Evolutionary conservation across 2,329 filamentous ascomycete genomes (phyloP), one percentile per base, ranked within the genome.

Genomic region (Mycosphaerella sp.): DNA sequence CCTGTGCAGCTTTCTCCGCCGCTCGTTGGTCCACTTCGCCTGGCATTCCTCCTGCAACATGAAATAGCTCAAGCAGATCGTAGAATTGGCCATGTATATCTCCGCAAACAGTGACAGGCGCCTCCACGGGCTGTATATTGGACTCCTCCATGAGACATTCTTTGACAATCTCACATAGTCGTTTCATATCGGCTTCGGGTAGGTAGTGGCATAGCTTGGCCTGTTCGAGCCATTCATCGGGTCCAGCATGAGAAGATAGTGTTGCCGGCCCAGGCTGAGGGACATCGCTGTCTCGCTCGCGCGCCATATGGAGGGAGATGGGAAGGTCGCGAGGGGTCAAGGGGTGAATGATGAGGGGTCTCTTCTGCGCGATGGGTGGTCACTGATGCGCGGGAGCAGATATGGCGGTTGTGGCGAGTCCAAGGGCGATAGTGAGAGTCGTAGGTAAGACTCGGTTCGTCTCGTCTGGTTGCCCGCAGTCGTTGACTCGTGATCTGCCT

Each of bases 31-130:
- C 66, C 32, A 60, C 64, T 43, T 95, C 87, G 65, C 89, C 89
- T 9, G 93, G 93, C 88, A 97, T 96, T 61, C 93, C 93, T 57
- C 93, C 93, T 45, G 92, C 90, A 40, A 98, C 92, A 51, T 91
- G 86, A 74, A 98, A 98, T 47, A 98, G 83, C 76, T 98, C 93
- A 58, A 97, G 83, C 8, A 98, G 79, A 72, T 98, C 93, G 74
- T 98, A 97, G 72, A 97, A 97, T 74, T 98, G 93, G 65, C 93
- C 93, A 73, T 98, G 93, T 59, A 98, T 97, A 70, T 98, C 93
- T 69, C 93, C 93, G 68, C 93, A 97, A 59, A 98, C 87, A 4
- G 93, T 98, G 59, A 98, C 93, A 6, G 93, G 93, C 0, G 93
- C 95, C 51, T 87, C 84, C 17, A 98, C 92, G n/a, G 93, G 93